phyloP scores from a whole-genome alignment of 331 rosid genomes.

The Pyrus hybrid region DNA sequence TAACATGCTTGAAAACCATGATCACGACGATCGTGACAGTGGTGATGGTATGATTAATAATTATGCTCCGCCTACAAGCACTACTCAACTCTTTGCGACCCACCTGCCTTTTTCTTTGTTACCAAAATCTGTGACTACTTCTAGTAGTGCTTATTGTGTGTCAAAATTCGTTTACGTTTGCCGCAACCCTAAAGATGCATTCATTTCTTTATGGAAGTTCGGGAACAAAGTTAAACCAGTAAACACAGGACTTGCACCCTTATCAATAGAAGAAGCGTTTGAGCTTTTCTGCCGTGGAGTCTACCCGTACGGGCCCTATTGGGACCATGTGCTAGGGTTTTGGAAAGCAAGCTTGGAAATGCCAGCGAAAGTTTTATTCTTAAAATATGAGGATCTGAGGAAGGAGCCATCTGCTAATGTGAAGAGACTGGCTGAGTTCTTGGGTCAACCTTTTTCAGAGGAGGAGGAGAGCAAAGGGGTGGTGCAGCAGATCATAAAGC shows the following conservation, averaged over 20 bases:
- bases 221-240: neutral
- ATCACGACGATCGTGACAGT: no score
- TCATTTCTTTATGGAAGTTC: neutral
- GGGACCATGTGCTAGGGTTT: conserved; percentile 1
- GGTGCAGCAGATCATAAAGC: neutral
- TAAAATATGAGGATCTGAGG: neutral
- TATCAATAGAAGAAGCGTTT: neutral
- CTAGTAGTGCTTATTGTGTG: neutral
- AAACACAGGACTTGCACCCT: no score
- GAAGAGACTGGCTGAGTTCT: neutral
- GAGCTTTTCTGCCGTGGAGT: neutral
- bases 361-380: neutral
- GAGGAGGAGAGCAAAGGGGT: neutral
- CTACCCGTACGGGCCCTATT: neutral
- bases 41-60: no score
- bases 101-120: neutral
- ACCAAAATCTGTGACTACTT: neutral
- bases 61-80: neutral
- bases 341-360: neutral
- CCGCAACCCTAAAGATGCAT: neutral
- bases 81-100: neutral
- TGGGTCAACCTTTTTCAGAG: neutral
- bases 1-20: no score
- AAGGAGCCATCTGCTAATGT: neutral
- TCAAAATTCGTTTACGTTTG: neutral